A percentile compares a stretch with the other conserved stretches of the same genome.
phyloP scores from a whole-genome alignment of 306 rosid species.

The Rosa rugosa region DNA sequence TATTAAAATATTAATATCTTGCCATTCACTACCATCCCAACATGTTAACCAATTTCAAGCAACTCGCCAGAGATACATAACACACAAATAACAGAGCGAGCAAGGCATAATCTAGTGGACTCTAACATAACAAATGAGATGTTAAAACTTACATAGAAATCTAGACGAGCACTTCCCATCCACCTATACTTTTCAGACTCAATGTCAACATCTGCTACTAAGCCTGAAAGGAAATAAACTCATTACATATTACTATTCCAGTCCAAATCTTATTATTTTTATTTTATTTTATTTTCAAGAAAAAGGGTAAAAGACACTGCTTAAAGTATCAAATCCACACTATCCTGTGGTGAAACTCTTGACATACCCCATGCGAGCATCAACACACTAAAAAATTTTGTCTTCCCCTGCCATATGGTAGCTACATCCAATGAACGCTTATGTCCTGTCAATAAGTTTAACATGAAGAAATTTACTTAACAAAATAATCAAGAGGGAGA shows the following conservation, averaged over 20 bases:
- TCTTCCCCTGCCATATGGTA: conserved; percentile 74
- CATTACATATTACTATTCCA: conserved; percentile 22
- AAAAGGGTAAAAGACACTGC: not conserved
- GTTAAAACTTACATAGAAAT: conserved; percentile 66
- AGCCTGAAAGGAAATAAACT: conserved; percentile 55
- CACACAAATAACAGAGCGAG: conserved; percentile 3
- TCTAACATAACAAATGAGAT: conserved; percentile 14
- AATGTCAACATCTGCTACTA: conserved; percentile 90
- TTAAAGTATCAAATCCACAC: conserved; percentile 2
- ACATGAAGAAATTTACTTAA: not conserved
- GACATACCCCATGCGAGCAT: conserved; percentile 97
- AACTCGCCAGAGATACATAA: not conserved
- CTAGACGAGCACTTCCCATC: conserved; percentile 96
- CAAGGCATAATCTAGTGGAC: conserved; percentile 4
- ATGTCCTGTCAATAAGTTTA: conserved; percentile 55
- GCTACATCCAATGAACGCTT: conserved; percentile 80
- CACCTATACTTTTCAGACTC: conserved; percentile 96
- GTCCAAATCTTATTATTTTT: not conserved
- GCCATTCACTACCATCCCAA: not conserved
- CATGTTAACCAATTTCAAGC: not conserved
- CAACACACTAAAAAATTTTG: conserved; percentile 67
- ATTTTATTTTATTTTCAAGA: not conserved
- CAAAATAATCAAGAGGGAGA: conserved; percentile 6
- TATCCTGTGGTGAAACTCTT: conserved; percentile 19
- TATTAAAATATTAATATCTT: not conserved